phyloP scores from a whole-genome alignment of 805 yeast genomes.

The Kazachstania kunashirensis region DNA sequence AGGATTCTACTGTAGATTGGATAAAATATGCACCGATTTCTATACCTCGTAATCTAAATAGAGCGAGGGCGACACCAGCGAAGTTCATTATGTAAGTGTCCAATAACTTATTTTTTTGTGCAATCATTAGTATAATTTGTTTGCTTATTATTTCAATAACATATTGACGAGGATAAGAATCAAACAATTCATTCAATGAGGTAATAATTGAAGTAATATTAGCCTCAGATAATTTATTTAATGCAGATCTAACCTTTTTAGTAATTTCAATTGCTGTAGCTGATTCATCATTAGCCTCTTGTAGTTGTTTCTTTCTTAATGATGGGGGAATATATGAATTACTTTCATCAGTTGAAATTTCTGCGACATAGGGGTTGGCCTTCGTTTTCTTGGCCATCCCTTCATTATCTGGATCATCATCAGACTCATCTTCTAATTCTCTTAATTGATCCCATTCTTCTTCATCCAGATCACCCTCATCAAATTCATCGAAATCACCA shows the following conservation, averaged over 20 bases:
- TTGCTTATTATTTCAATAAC: constrained; percentile 63
- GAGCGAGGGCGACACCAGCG: constrained; percentile 63
- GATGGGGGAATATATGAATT: constrained; percentile 82
- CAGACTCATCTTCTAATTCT: constrained; percentile 21
- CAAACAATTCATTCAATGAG: constrained; percentile 56
- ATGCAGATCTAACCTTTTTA: constrained; percentile 65
- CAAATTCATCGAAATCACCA: constrained; percentile 36
- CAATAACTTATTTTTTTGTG: constrained; percentile 53
- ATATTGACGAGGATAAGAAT: constrained; percentile 62
- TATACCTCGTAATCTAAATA: constrained; percentile 71
- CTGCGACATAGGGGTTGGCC: constrained; percentile 74
- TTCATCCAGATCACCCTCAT: constrained; percentile 31
- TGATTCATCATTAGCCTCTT: constrained; percentile 31
- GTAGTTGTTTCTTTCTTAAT: constrained; percentile 45
- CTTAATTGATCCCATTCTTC: constrained; percentile 28
- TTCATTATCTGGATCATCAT: constrained; percentile 6
- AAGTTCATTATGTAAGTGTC: constrained; percentile 75
- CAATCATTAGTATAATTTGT: constrained; percentile 54
- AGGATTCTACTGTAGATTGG: constrained; percentile 67
- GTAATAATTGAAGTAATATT: constrained; percentile 62
- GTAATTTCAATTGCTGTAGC: constrained; percentile 43
- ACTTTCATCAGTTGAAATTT: constrained; percentile 32
- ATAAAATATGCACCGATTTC: constrained; percentile 84
- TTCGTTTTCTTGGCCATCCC: constrained; percentile 26
- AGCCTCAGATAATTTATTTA: constrained; percentile 84